Base-by-base conservation (phyloP, 306 rosid genomes). In the Gleditsia sinensis region DNA sequence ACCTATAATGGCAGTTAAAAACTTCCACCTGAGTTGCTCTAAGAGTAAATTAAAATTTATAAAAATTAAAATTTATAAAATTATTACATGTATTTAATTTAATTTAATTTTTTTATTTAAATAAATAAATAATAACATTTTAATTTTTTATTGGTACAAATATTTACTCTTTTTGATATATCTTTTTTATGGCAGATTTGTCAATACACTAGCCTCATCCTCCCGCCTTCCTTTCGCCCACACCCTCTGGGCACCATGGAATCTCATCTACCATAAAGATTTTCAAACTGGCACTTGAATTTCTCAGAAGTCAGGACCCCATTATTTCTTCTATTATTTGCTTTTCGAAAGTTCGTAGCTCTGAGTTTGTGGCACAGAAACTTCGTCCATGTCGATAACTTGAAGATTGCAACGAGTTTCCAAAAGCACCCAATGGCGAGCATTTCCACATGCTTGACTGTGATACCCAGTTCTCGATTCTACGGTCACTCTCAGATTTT, bases 391-490 rank as follows among this genome's bases (percentile, higher is more conserved):
- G 81, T 46, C 69, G 68, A 53, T 66, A 46, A 40, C 78, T 60
- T 83, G 72, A 83, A 71, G 46, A 30, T 55, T 23, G 25, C 16
- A 19, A 59, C 17, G 40, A 8, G 6, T 46, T 25, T 25, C 7
- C 75, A 57, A 34, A 67, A 30, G 70, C 1, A 1, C 75, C 76
- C 33, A 12, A 40, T 92, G 98, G 94, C 98, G 9, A 63, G 81
- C 71, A 83, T 88, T 49, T 87, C 90, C 74, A 87, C 91, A 7
- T 88, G 87, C 86, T 86, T 92, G 80, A 78, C 85, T 5, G 65
- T 83, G 20, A 79, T 85, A 0, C 92, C 87, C 30, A 76, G 34
- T 60, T 84, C 84, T 32, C 82, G 79, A 32, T 67, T 76, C 70
- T 40, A 43, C 74, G 23, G 34, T 11, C 77, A 67, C 50, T 55